Conservation (phyloP, 2,329 filamentous ascomycete species). For the Nigrospora osmanthi region DNA sequence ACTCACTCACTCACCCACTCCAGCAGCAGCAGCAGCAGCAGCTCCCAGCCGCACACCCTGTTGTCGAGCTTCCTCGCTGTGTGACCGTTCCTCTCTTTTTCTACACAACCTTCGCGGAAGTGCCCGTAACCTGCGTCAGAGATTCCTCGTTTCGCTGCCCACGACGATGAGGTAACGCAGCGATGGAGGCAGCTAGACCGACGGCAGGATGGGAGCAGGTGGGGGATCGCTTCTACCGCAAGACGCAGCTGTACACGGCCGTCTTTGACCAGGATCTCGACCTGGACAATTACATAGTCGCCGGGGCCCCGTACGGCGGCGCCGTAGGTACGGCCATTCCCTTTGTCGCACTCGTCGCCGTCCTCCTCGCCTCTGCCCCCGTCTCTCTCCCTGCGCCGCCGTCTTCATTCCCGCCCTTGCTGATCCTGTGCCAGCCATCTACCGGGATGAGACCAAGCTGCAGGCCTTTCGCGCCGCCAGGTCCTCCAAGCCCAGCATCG, state of each 20-base stretch:
- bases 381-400: background rate
- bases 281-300: slow-evolving; percentile 87
- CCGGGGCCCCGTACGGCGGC: slow-evolving; percentile 87
- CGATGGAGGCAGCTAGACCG: slow-evolving; percentile 54
- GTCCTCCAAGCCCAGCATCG: slow-evolving; percentile 73
- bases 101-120: background rate
- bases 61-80: too few relatives aligned
- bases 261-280: slow-evolving; percentile 91
- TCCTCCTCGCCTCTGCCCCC: background rate
- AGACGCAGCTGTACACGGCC: slow-evolving; percentile 84
- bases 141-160: background rate
- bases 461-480: slow-evolving; percentile 68
- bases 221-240: slow-evolving; percentile 91
- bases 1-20: too few relatives aligned
- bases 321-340: slow-evolving; percentile 66
- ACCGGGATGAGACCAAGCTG: slow-evolving; percentile 81
- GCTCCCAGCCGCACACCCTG: too few relatives aligned
- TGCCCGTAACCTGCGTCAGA: background rate
- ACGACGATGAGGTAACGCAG: slow-evolving; percentile 23
- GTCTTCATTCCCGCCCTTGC: background rate
- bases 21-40: too few relatives aligned
- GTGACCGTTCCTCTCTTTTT: background rate
- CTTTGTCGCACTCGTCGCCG: background rate
- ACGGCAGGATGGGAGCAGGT: slow-evolving; percentile 92
- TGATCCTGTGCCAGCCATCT: slow-evolving; percentile 53